phyloP scores from a whole-genome alignment of 768 basidiomycete genomes.

The Auricularia sp. region DNA sequence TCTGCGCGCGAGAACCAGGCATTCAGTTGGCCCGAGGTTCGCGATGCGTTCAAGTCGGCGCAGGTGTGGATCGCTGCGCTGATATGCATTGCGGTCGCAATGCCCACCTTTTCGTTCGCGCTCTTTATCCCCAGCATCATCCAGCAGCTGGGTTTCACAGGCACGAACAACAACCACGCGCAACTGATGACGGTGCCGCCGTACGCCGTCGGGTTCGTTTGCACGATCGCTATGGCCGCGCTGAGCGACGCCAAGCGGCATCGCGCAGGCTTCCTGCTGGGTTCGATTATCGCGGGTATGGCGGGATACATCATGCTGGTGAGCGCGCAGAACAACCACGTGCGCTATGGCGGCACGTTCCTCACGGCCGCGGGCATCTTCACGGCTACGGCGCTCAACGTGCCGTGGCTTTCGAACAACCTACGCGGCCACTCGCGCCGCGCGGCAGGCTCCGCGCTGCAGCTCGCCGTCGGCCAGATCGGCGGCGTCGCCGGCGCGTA shows the following conservation, averaged over 20 bases:
- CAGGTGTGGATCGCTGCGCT: conserved; percentile 46
- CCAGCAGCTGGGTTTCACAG: conserved; percentile 11
- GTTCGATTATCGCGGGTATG: not conserved
- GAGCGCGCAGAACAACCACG: not conserved
- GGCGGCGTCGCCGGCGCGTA: not conserved
- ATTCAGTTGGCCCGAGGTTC: conserved; percentile 52
- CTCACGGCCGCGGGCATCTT: conserved; percentile 1
- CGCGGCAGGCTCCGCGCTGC: not conserved
- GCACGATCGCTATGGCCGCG: conserved; percentile 10
- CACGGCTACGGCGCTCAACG: not conserved
- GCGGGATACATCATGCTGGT: conserved; percentile 3
- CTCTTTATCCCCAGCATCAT: conserved; percentile 19
- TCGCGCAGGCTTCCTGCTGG: conserved; percentile 11
- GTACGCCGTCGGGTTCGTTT: conserved; percentile 16
- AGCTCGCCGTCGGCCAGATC: not conserved
- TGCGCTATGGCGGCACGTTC: conserved; percentile 8
- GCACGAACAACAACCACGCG: conserved; percentile 9
- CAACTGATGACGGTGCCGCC: conserved; percentile 20
- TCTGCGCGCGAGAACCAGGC: conserved; percentile 24
- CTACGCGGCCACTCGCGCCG: not conserved
- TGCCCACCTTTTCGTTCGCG: conserved; percentile 7
- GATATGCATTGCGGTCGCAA: conserved; percentile 12
- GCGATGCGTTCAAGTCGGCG: conserved; percentile 36
- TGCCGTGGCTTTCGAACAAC: not conserved
- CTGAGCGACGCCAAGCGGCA: conserved; percentile 11